phyloP scores from a whole-genome alignment of 2,329 filamentous ascomycete species.

The Pseudocercospora fijiensis region DNA sequence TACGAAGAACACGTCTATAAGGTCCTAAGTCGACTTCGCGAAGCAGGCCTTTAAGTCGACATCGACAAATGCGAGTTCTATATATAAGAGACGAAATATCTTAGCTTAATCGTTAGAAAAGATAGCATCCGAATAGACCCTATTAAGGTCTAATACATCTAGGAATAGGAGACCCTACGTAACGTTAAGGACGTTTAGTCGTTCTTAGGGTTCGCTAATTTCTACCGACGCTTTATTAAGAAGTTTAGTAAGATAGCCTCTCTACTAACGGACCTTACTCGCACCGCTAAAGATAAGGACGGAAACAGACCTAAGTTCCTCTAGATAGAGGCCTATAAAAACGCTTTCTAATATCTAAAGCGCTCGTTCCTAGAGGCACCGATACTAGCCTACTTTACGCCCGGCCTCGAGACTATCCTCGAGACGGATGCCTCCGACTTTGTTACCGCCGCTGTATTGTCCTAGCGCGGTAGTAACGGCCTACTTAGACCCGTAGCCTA shows the following conservation, averaged over 20 bases:
- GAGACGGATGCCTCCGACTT: neutral
- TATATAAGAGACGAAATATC: conserved; percentile 22
- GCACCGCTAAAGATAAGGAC: neutral
- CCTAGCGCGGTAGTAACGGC: no score
- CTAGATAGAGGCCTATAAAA: neutral
- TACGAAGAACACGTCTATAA: conserved; percentile 24
- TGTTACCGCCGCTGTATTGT: no score
- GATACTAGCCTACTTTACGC: neutral
- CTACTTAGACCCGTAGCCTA: no score
- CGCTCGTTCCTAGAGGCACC: neutral
- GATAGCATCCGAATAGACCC: conserved; percentile 19
- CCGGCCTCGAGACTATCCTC: neutral
- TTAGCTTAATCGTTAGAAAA: conserved; percentile 23
- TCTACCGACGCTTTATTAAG: no score
- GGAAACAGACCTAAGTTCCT: neutral
- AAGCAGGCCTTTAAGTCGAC: conserved; percentile 17
- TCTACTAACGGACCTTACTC: neutral
- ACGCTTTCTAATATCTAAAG: neutral
- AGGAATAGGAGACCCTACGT: conserved; percentile 16
- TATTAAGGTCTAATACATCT: conserved; percentile 17
- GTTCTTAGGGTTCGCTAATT: neutral
- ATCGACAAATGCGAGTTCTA: conserved; percentile 28
- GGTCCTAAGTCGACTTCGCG: conserved; percentile 18
- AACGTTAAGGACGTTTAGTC: conserved; percentile 21
- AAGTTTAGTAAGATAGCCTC: neutral